phyloP scores from a whole-genome alignment of 192 early-diverging fungal species.

The Coemansia erecta region DNA sequence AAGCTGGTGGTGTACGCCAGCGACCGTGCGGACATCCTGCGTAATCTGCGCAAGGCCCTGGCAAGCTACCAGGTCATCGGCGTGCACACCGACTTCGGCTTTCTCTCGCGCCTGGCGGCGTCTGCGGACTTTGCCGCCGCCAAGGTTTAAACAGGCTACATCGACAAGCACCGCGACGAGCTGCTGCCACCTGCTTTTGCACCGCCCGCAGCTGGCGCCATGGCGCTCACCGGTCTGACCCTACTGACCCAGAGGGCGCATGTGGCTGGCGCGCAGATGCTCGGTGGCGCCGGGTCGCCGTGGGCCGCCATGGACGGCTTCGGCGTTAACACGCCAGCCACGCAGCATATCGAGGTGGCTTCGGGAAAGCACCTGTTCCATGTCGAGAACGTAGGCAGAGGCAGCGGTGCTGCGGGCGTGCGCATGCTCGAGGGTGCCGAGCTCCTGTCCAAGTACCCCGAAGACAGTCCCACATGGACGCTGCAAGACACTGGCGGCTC shows the following conservation, averaged over 20 bases:
- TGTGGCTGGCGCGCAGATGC: neutral
- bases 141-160: conserved; percentile 94
- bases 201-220: conserved; percentile 43
- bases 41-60: conserved; percentile 76
- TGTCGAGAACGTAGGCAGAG: conserved; percentile 20
- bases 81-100: conserved; percentile 89
- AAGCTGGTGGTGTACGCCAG: conserved; percentile 86
- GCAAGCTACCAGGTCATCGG: conserved; percentile 88
- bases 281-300: conserved; percentile 18
- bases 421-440: neutral
- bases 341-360: conserved; percentile 18
- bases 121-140: conserved; percentile 83
- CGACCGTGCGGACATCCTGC: conserved; percentile 81
- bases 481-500: conserved; percentile 31
- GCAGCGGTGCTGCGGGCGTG: neutral
- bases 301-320: conserved; percentile 51
- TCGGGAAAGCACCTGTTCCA: conserved; percentile 24
- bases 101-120: conserved; percentile 73
- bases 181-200: conserved; percentile 53
- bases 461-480: conserved; percentile 23
- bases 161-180: conserved; percentile 70
- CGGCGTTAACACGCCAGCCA: conserved; percentile 42
- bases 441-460: conserved; percentile 9
- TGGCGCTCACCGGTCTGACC: conserved; percentile 69
- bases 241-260: conserved; percentile 33